Base-by-base conservation (phyloP, 805 yeast genomes). In the Zygosaccharomyces bailii region DNA sequence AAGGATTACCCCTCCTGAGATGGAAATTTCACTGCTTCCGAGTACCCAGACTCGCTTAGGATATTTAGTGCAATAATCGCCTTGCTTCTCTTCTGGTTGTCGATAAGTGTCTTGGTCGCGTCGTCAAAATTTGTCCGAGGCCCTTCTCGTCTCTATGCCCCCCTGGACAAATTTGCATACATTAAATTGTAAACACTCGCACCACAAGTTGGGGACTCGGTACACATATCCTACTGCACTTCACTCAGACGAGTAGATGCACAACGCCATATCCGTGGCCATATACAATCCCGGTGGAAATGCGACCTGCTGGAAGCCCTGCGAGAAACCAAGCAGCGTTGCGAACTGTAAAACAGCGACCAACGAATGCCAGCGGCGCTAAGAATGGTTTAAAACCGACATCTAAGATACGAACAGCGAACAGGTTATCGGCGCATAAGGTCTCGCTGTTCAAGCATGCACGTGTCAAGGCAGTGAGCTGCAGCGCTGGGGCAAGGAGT, bases 341-440 rank as follows among this genome's bases (percentile, higher is more conserved):
- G 31, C 30, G 30, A 9, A 4, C 8, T 10, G 13, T 25, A 5
- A 27, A 27, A 16, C 14, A 27, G 16, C 31, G 31, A 7, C 31
- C 10, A n/a, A n/a, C 13, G 16, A 27, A n/a, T 2, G 31, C 6
- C 31, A 27, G 14, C 31, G 30, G 14, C 23, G 13, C 46, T 21
- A 21, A 21, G 9, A 5, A 21, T 6, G 25, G 8, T 5, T 21
- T 21, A 9, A 21, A 21, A 9, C 25, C 25, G 8, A 21, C 25
- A 4, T 38, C 48, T 18, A 41, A 42, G 35, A 39, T 44, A 44
- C 47, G 51, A 37, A 44, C 34, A 18, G 25, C 25, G 8, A 21
- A 5, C 8, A 42, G 67, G 27, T 36, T 50, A 8, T 62, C 67
- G 6, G 61, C 67, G 1, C 66, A 64, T 42, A 44, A 64, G 45